Evolutionary conservation across 768 basidiomycete species (phyloP).

Genomic region (Lentinula detonsa): DNA sequence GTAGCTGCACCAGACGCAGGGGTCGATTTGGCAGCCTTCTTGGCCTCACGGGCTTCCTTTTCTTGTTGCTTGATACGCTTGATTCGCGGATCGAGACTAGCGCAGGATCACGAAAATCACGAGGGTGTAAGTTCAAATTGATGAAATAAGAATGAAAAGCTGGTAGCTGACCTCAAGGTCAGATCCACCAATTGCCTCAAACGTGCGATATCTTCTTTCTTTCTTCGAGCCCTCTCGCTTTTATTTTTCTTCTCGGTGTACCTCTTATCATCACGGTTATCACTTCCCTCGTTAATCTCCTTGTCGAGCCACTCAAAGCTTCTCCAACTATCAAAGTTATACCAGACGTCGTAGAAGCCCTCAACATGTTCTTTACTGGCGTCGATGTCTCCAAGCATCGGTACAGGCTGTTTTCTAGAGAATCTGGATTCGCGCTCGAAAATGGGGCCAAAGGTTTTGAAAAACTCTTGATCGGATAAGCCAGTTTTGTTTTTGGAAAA

Average conservation of each 20-base stretch:
- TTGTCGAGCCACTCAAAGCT: conserved; percentile 98
- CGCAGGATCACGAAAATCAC: background rate
- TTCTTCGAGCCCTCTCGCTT: conserved; percentile 87
- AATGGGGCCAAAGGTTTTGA: conserved; percentile 69
- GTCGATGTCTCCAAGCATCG: conserved; percentile 64
- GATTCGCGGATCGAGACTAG: conserved; percentile 83
- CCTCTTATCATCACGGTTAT: conserved; percentile 96
- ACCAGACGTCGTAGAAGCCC: conserved; percentile 98
- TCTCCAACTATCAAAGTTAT: conserved; percentile 98
- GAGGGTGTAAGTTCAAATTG: background rate
- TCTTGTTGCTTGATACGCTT: conserved; percentile 96
- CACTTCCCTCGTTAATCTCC: conserved; percentile 96
- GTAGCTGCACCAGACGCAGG: conserved; percentile 33
- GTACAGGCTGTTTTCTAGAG: conserved; percentile 80
- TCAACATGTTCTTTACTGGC: conserved; percentile 81
- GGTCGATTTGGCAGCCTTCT: conserved; percentile 58
- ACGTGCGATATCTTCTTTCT: conserved; percentile 96
- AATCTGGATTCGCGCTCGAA: conserved; percentile 93
- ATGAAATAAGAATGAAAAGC: background rate
- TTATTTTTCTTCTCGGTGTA: conserved; percentile 99
- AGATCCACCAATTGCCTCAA: conserved; percentile 83
- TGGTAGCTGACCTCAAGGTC: conserved; percentile 44
- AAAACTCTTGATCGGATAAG: conserved; percentile 48
- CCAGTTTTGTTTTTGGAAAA: conserved; percentile 49
- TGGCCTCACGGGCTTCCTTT: conserved; percentile 89